phyloP scores from a whole-genome alignment of 2,329 filamentous ascomycete genomes.

The Pseudogymnoascus sp. region DNA sequence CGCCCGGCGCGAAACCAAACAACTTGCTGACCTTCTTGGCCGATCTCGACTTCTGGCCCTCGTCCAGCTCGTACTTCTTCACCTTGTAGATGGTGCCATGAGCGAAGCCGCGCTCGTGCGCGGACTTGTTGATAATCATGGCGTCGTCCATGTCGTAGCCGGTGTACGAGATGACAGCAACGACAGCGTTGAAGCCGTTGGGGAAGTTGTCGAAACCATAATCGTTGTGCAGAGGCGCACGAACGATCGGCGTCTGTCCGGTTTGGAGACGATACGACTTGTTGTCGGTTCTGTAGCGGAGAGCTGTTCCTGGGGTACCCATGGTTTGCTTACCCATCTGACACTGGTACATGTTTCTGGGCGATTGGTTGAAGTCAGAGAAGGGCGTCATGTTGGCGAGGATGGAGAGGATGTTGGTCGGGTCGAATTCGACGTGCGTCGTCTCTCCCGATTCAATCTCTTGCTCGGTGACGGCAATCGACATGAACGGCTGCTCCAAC shows the following conservation, averaged over 20 bases:
- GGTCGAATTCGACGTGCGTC: conserved; percentile 87
- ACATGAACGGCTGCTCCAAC: conserved; percentile 97
- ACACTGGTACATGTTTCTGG: conserved; percentile 98
- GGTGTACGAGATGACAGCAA: conserved; percentile 97
- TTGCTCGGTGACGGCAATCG: conserved; percentile 81
- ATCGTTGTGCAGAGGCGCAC: conserved; percentile 85
- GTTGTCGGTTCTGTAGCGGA: conserved; percentile 87
- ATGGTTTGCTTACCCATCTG: conserved; percentile 99
- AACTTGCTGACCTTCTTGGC: conserved; percentile 66
- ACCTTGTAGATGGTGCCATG: conserved; percentile 97
- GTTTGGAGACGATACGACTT: conserved; percentile 93
- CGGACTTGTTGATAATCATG: conserved; percentile 98
- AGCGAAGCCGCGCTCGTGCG: conserved; percentile 90
- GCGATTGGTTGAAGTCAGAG: conserved; percentile 97
- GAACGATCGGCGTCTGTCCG: conserved; percentile 88
- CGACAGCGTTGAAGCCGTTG: conserved; percentile 89
- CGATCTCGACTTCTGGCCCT: conserved; percentile 55
- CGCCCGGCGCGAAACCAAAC: conserved; percentile 82
- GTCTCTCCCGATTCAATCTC: conserved; percentile 83
- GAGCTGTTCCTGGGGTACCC: conserved; percentile 84
- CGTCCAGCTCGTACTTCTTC: conserved; percentile 79
- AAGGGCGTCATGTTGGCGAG: conserved; percentile 98
- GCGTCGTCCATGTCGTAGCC: conserved; percentile 99
- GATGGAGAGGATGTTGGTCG: conserved; percentile 95
- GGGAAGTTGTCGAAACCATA: conserved; percentile 98